A percentile compares a stretch with the other conserved stretches of the same genome.
Conservation (phyloP, 306 rosid genomes). For the Cucurbita ficifolia region DNA sequence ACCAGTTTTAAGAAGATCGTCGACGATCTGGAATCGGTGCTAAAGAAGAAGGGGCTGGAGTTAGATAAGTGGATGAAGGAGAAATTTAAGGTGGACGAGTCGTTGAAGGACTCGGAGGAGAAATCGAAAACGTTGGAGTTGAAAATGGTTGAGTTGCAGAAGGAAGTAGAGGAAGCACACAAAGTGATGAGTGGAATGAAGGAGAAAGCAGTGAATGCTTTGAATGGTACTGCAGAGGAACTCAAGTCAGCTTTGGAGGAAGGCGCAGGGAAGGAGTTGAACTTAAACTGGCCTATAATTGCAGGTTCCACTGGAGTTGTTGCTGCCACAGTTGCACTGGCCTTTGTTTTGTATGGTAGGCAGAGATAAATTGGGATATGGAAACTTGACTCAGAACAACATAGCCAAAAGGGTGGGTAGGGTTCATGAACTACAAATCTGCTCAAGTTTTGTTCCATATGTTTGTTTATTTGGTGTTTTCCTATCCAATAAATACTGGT, state of each 20-base stretch:
- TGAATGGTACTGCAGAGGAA: slow-evolving; percentile 31
- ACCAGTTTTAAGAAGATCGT: slow-evolving; percentile 18
- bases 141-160: slow-evolving; percentile 28
- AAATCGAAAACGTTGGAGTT: slow-evolving; percentile 27
- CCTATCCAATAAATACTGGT: slow-evolving; percentile 28
- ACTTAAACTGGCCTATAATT: slow-evolving; percentile 47
- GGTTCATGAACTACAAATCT: slow-evolving; percentile 15
- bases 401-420: slow-evolving; percentile 32
- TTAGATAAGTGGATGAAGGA: slow-evolving; percentile 30
- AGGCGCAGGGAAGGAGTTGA: slow-evolving; percentile 24
- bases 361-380: slow-evolving; percentile 27
- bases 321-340: slow-evolving; percentile 28
- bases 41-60: slow-evolving; percentile 16
- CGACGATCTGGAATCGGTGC: slow-evolving; percentile 31
- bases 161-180: slow-evolving; percentile 45
- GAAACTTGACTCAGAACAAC: slow-evolving; percentile 11
- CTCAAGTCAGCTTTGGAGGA: slow-evolving; percentile 16
- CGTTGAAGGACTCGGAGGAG: slow-evolving; percentile 32
- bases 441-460: slow-evolving; percentile 56
- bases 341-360: slow-evolving; percentile 29
- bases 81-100: slow-evolving; percentile 27
- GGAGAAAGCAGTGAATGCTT: slow-evolving; percentile 29
- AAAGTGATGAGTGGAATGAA: slow-evolving; percentile 26
- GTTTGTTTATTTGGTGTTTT: slow-evolving; percentile 20
- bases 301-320: slow-evolving; percentile 62